Percentiles rank a stretch among this genome's conserved stretches.
Conservation (phyloP, 1,284 basidiomycete species). For the Ceratobasidium sp. region DNA sequence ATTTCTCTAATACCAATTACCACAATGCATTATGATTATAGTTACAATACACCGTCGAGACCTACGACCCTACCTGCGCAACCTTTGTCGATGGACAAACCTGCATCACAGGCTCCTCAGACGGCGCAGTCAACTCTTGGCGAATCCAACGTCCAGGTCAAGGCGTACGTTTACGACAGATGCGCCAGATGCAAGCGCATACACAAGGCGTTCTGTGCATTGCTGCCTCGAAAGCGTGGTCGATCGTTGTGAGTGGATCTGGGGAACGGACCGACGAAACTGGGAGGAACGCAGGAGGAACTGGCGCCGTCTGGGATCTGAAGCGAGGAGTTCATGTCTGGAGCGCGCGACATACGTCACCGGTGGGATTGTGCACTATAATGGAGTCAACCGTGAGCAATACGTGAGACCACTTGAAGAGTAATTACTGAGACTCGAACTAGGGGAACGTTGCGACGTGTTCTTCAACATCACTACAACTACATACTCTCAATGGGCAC, state of each 20-base stretch:
- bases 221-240: slow-evolving; percentile 85
- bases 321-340: slow-evolving; percentile 84
- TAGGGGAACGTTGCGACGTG: slow-evolving; percentile 89
- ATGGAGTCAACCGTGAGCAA: slow-evolving; percentile 85
- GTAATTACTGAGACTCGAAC: slow-evolving; percentile 26
- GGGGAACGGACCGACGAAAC: background rate
- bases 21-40: slow-evolving; percentile 30
- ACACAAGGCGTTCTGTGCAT: slow-evolving; percentile 76
- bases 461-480: slow-evolving; percentile 72
- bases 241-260: slow-evolving; percentile 85
- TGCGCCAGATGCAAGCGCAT: slow-evolving; percentile 85
- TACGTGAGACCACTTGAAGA: background rate
- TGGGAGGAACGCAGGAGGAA: slow-evolving; percentile 71
- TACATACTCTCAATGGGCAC: slow-evolving; percentile 87
- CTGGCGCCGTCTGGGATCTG: slow-evolving; percentile 91
- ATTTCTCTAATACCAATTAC: slow-evolving; percentile 7
- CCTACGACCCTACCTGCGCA: slow-evolving; percentile 78
- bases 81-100: slow-evolving; percentile 78
- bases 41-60: slow-evolving; percentile 69
- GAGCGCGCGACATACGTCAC: slow-evolving; percentile 76
- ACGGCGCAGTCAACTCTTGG: slow-evolving; percentile 86
- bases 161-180: slow-evolving; percentile 61
- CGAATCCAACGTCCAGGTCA: slow-evolving; percentile 62
- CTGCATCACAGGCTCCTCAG: slow-evolving; percentile 81
- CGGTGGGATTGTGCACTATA: slow-evolving; percentile 80